Evolutionary conservation across 148 eudicot genomes (phyloP).

Genomic region (Nepenthes mirabilis): DNA sequence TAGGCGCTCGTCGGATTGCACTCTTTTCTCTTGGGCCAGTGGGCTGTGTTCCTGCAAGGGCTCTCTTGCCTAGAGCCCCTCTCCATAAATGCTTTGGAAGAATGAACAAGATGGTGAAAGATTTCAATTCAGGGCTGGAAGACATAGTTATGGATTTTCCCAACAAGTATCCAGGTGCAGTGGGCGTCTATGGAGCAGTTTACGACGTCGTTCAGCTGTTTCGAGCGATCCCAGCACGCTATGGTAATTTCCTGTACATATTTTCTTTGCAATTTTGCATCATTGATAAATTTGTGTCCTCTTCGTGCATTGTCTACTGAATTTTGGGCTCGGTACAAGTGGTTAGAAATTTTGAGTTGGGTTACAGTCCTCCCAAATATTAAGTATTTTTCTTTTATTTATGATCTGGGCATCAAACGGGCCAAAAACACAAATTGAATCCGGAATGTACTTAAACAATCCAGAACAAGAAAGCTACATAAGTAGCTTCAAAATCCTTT

Average conservation of each 20-base stretch:
- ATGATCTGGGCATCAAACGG: no score
- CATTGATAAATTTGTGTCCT: no score
- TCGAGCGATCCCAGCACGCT: constrained; percentile 21
- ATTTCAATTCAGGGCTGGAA: constrained; percentile 32
- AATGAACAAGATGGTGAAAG: constrained; percentile 39
- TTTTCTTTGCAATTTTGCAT: neutral
- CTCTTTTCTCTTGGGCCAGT: constrained; percentile 40
- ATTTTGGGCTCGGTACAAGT: no score
- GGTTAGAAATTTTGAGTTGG: no score
- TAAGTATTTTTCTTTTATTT: no score
- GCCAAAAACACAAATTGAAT: no score
- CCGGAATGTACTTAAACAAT: no score
- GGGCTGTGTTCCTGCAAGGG: constrained; percentile 49
- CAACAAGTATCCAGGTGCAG: constrained; percentile 23
- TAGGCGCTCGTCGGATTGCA: constrained; percentile 40
- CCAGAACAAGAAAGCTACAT: no score
- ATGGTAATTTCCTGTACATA: constrained; percentile 16
- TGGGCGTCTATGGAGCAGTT: constrained; percentile 33
- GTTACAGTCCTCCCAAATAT: no score
- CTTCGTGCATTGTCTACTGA: no score
- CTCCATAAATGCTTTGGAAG: constrained; percentile 29
- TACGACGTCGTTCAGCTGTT: constrained; percentile 27
- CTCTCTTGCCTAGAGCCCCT: constrained; percentile 35
- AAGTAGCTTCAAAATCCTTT: no score
- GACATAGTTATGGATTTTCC: constrained; percentile 16